Evolutionary conservation across 2,329 filamentous ascomycete genomes (phyloP).

Genomic region (Colletotrichum agaves): DNA sequence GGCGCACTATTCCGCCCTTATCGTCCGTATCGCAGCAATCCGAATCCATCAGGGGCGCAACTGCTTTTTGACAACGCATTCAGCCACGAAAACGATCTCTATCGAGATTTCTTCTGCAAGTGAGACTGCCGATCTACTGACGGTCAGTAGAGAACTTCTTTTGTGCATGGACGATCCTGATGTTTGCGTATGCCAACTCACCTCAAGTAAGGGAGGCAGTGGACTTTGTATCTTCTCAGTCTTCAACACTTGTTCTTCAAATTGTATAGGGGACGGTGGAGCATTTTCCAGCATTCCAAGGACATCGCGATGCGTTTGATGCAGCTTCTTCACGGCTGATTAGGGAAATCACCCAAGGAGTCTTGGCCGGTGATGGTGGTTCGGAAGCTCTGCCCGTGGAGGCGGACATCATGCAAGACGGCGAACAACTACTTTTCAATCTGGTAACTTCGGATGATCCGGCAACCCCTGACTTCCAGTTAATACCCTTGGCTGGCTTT

Average conservation of each 20-base stretch:
- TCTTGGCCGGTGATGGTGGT: neutral
- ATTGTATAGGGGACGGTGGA: constrained; percentile 2
- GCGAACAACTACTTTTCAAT: neutral
- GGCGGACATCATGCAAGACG: neutral
- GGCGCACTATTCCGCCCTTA: neutral
- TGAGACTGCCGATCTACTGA: neutral
- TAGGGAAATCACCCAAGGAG: neutral
- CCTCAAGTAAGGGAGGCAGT: neutral
- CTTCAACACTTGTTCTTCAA: constrained; percentile 1
- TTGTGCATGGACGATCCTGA: neutral
- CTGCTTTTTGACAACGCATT: neutral
- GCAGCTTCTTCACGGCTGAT: neutral
- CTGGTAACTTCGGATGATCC: neutral
- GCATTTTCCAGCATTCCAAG: neutral
- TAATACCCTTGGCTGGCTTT: neutral
- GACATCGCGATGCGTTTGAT: neutral
- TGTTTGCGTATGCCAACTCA: constrained; percentile 3
- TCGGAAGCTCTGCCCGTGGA: neutral
- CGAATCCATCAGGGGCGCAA: neutral
- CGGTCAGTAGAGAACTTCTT: neutral
- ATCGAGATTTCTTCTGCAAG: neutral
- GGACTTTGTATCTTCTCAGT: neutral
- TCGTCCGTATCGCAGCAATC: neutral
- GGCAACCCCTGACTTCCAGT: neutral
- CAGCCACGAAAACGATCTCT: constrained; percentile 1